A percentile compares a stretch with the other conserved stretches of the same genome.
Conservation (phyloP, 2,329 filamentous ascomycete species). For the Hymenotorrendiella dingleyae region DNA sequence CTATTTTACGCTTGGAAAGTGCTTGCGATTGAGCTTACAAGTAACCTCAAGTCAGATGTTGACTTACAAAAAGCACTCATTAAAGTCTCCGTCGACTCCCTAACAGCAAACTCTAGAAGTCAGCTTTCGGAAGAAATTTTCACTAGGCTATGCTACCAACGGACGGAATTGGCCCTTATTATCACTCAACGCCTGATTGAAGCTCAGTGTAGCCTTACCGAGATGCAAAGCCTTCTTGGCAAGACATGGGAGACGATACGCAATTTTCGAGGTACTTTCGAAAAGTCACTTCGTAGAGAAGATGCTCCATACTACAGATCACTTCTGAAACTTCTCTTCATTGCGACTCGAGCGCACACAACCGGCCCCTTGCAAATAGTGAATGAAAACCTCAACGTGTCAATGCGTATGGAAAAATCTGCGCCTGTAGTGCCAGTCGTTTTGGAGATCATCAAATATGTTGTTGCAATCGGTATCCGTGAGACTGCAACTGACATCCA, state of each 20-base stretch:
- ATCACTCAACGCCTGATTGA: conserved; percentile 74
- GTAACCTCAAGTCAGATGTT: conserved; percentile 32
- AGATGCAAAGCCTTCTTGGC: conserved; percentile 48
- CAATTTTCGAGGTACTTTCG: conserved; percentile 49
- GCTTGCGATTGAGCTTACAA: conserved; percentile 76
- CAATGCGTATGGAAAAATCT: conserved; percentile 19
- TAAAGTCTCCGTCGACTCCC: conserved; percentile 68
- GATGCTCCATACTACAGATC: conserved; percentile 72
- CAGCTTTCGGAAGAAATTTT: conserved; percentile 78
- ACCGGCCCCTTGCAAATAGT: conserved; percentile 26
- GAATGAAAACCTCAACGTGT: conserved; percentile 16
- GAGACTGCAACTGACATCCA: conserved; percentile 78
- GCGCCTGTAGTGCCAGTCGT: conserved; percentile 31
- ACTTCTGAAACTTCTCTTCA: conserved; percentile 77
- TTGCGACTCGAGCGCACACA: conserved; percentile 64
- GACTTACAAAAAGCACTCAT: conserved; percentile 34
- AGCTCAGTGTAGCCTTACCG: conserved; percentile 40
- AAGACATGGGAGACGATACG: conserved; percentile 56
- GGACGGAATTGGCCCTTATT: conserved; percentile 76
- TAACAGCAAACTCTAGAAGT: conserved; percentile 68
- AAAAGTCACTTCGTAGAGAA: conserved; percentile 48
- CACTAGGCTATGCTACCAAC: conserved; percentile 64
- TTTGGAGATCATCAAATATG: conserved; percentile 72
- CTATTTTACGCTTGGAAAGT: conserved; percentile 88
- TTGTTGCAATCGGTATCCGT: conserved; percentile 78